Base-by-base conservation (phyloP, 2,329 filamentous ascomycete genomes). In the Clonostachys rhizophaga region DNA sequence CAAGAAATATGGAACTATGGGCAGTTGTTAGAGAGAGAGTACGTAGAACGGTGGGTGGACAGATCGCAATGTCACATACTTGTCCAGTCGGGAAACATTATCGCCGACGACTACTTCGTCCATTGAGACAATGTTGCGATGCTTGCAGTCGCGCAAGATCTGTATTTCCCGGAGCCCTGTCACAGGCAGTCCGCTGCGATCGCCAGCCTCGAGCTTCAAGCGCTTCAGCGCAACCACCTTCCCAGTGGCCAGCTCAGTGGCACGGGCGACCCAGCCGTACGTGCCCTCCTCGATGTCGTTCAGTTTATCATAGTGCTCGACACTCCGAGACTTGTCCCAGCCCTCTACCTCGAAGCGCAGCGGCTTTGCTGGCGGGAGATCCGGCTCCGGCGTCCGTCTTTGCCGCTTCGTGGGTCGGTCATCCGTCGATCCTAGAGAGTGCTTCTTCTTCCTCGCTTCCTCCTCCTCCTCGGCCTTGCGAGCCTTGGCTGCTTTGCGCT, bases 281-380 rank as follows among this genome's bases (percentile, higher is more conserved):
- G 91, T 91, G 35, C 94, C 94, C 71, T 99, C 94, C 67, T 97
- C 94, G 58, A 99, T 99, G 63, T 94, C 88, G 66, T 99, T 99
- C 48, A 99, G 75, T 55, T 89, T 87, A 59, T 96, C 89, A 69
- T 91, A 99, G 60, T 89, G 86, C 60, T 92, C 87, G 24, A 95
- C 86, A 62, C 88, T 88, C 50, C 87, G 78, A 60, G 86, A 87
- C 48, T 70, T 74, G 44, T 81, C 78, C 83, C 91, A 95, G 55
- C 72, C 66, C 10, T 79, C 78, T 13, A 75, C 73, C 10, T 86
- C 78, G 60, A 95, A 91, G 11, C 87, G 83, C 40, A 96, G 67
- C 3, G 95, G 72, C 52, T 77, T 81, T 2, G 79, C 66, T 35
- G 59, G 48, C 33, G 50, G 40, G 37, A 43, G 34, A 16, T 46